Base-by-base conservation (phyloP, 2,329 filamentous ascomycete species). In the Sporothrix mexicana region DNA sequence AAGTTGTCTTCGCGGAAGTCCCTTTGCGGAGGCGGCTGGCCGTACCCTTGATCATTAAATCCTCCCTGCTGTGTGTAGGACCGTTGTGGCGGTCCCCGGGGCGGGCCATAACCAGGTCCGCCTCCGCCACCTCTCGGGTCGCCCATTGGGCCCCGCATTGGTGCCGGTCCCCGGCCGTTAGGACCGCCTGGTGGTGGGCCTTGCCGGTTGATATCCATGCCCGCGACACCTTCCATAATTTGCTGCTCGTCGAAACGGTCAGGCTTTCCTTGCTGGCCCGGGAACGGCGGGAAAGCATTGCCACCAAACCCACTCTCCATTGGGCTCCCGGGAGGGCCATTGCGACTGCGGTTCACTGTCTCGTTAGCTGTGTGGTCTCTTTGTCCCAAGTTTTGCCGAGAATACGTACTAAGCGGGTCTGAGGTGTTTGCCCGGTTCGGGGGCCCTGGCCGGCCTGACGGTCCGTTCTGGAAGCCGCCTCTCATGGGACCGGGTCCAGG, bases 1-100 rank as follows among this genome's bases (percentile, higher is more conserved):
- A 86, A 89, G 6, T 79, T 80, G 64, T 83, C 81, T 20, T 84
- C 81, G 9, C 79, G 78, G 75, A 81, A 83, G 3, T 81, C 80
- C 13, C 69, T 41, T 2, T 61, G 72, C 3, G 64, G 72, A 2
- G 76, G 71, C 5, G 77, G 72, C 6, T 75, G 75, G 6, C 79
- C 80, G 73, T 82, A 83, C 3, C 79, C 80, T 71, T 79, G 79
- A 7, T 79, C 77, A 30, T 71, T 76, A 6, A 79, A 78, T 3
- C 47, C 62, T 17, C 15, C 79, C 70, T 80, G 78, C 10, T 77
- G 72, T 51, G 77, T 75, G 45, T 57, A 76, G 0, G 72, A 66
- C 55, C 76, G 57, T 45, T 76, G 77, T 17, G 73, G 74, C 2
- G 75, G 77, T 7, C 73, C 74, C 23, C 25, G 57, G 6, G 59